Base-by-base conservation (phyloP, 192 early-diverging fungal species). In the Umbelopsis ramanniana region DNA sequence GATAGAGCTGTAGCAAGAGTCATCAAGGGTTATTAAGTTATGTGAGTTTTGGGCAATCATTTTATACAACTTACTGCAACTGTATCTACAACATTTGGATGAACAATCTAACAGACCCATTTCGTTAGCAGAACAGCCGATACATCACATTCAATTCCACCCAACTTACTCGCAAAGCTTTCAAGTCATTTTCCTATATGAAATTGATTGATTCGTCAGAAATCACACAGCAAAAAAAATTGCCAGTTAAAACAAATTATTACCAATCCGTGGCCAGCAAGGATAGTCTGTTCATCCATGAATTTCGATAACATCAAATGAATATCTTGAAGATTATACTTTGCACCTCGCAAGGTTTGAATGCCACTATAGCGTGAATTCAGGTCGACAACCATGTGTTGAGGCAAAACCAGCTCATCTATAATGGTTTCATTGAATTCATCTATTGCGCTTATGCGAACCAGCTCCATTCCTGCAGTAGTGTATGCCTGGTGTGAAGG, bases 401-500 rank as follows among this genome's bases (percentile, higher is more conserved):
- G 55, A 0, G 90, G 85, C 26, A 80, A 79, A 2, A 89, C 86
- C 0, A 91, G 75, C 71, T 90, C 88, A 80, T 91, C 90, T 55
- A 92, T 21, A 10, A 92, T 46, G 2, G 73, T 55, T 9, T 84
- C 78, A 17, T 82, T 82, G 8, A 73, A n/a, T 37, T 78, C 71
- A 46, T 84, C 84, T 9, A 90, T 67, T 12, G 86, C 86, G 1
- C 88, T 88, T 10, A 91, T 67, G 38, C 91, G 79, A 21, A 88
- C 87, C 69, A 90, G 68, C 63, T 92, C 91, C 79, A 91, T 87
- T 4, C 91, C 91, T 2, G 77, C 83, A 12, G 82, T 84, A 3
- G 91, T 92, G 67, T 92, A 92, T 9, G 87, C 83, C 87, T 88
- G 47, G 7, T 10, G 1, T 29, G 37, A 6, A 60, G 40, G 11